Evolutionary conservation across 352 stramenopile genomes (phyloP).

Genomic region (Pythium dissimile): DNA sequence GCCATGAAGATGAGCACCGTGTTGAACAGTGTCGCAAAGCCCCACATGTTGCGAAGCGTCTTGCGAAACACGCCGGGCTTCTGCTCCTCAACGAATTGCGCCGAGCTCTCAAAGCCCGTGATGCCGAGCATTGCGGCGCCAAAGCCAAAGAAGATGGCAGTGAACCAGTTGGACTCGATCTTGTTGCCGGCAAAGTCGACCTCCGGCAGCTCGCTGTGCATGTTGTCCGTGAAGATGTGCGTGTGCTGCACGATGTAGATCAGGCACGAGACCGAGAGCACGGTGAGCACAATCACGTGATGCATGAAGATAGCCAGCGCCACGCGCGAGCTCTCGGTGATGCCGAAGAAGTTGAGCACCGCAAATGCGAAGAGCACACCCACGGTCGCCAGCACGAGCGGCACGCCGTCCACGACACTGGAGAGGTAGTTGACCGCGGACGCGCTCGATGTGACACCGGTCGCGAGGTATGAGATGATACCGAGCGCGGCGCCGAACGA

Average conservation of each 20-base stretch:
- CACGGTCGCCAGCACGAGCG: constrained; percentile 22
- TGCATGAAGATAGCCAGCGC: constrained; percentile 63
- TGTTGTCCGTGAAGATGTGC: constrained; percentile 45
- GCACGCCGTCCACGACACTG: constrained; percentile 12
- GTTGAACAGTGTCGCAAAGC: constrained; percentile 65
- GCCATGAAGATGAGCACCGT: constrained; percentile 57
- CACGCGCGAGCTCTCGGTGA: constrained; percentile 58
- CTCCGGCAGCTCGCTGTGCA: constrained; percentile 37
- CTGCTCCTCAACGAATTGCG: constrained; percentile 81
- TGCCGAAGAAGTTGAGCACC: constrained; percentile 56
- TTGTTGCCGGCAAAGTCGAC: constrained; percentile 35
- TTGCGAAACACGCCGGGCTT: constrained; percentile 57
- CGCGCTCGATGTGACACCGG: constrained; percentile 35
- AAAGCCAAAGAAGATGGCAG: constrained; percentile 55
- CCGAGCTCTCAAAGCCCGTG: constrained; percentile 77
- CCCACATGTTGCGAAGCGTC: constrained; percentile 63
- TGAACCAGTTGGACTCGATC: constrained; percentile 23
- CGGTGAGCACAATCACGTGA: constrained; percentile 54
- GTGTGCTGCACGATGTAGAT: constrained; percentile 42
- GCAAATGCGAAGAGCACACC: constrained; percentile 65
- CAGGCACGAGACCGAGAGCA: constrained; percentile 34
- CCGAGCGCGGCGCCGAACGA: constrained; percentile 65
- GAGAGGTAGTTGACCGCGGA: constrained; percentile 32
- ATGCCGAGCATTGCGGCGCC: constrained; percentile 68
- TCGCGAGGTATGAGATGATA: constrained; percentile 83